Evolutionary conservation across 805 yeast species (phyloP).

Genomic region (Candida takata): DNA sequence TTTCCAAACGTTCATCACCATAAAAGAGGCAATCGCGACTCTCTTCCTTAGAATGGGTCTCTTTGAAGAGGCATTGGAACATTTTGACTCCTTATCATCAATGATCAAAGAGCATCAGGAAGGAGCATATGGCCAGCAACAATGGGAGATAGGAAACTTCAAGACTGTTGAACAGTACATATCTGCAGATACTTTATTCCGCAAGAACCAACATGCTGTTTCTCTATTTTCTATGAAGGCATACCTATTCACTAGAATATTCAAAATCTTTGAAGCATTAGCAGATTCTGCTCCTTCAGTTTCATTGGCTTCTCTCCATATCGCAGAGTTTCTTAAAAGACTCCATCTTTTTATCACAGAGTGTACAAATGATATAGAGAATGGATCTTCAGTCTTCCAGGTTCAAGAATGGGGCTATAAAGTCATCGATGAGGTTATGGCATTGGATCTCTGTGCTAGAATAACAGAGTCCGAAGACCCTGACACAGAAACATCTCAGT

Average conservation of each 20-base stretch:
- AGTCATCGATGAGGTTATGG: constrained; percentile 36
- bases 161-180: background rate
- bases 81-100: constrained; percentile 40
- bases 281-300: constrained; percentile 31
- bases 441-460: constrained; percentile 14
- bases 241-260: constrained; percentile 31
- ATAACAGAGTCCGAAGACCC: constrained; percentile 16
- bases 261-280: constrained; percentile 30
- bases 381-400: constrained; percentile 18
- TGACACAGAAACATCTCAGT: constrained; percentile 20
- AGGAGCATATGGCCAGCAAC: background rate
- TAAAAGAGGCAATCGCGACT: constrained; percentile 45
- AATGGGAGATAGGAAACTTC: background rate
- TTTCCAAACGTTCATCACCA: constrained; percentile 5
- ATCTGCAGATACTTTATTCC: background rate
- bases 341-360: constrained; percentile 33
- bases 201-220: background rate
- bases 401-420: constrained; percentile 35
- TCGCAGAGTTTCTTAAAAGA: constrained; percentile 32
- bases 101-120: constrained; percentile 15
- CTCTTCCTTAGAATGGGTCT: constrained; percentile 49
- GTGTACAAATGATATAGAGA: constrained; percentile 17
- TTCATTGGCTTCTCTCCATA: constrained; percentile 35
- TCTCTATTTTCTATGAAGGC: constrained; percentile 15
- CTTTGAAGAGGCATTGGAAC: constrained; percentile 50